phyloP scores from a whole-genome alignment of 2,329 filamentous ascomycete genomes.

The Nigrospora sphaerica region DNA sequence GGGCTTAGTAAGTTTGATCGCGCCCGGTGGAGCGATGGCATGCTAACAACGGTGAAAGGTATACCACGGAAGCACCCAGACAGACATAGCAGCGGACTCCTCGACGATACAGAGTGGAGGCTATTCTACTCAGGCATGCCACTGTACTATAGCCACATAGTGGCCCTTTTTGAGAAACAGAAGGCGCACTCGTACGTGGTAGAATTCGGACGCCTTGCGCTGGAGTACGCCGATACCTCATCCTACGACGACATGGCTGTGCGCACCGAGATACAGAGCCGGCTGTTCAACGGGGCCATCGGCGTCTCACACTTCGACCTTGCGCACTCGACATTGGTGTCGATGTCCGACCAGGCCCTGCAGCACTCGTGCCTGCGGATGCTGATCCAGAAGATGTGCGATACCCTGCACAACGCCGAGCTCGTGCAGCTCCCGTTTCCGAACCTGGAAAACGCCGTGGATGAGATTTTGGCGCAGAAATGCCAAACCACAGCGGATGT shows the following conservation, averaged over 20 bases:
- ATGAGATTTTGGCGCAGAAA: constrained; percentile 67
- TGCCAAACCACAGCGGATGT: constrained; percentile 65
- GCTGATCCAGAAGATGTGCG: constrained; percentile 64
- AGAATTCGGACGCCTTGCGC: constrained; percentile 71
- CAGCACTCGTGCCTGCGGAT: constrained; percentile 65
- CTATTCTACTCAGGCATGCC: constrained; percentile 65
- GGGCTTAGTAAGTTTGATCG: constrained; percentile 65
- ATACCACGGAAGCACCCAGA: constrained; percentile 35
- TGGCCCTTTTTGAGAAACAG: constrained; percentile 71
- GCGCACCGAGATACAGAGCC: constrained; percentile 68
- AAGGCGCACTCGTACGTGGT: constrained; percentile 74
- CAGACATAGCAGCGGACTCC: constrained; percentile 55
- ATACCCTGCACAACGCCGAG: constrained; percentile 56
- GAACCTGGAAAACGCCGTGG: constrained; percentile 69
- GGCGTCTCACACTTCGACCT: constrained; percentile 73
- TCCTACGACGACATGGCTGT: constrained; percentile 30
- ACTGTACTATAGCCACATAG: constrained; percentile 81
- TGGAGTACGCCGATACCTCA: constrained; percentile 50
- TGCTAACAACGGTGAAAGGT: constrained; percentile 24
- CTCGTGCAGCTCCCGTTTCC: constrained; percentile 74
- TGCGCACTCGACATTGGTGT: constrained; percentile 71
- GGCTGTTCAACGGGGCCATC: constrained; percentile 76
- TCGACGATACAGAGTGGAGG: constrained; percentile 70
- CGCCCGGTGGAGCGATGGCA: background rate
- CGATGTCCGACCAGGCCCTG: constrained; percentile 65